phyloP scores from a whole-genome alignment of 2,329 filamentous ascomycete genomes.

The Ilyonectria robusta region DNA sequence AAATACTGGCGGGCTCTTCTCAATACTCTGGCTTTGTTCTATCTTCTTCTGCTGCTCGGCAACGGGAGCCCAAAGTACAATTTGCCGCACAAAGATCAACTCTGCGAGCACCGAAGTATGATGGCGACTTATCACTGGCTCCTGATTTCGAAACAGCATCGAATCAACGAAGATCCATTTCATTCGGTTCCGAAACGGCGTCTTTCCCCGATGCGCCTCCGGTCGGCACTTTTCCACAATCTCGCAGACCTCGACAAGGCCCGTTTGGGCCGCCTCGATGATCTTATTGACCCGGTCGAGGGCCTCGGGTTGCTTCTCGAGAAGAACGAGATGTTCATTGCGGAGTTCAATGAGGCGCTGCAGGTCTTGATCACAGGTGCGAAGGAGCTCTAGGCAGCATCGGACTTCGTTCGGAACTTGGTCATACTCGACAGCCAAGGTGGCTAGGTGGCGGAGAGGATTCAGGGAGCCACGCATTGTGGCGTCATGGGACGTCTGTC shows the following conservation, averaged over 20 bases:
- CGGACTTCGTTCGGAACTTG: slow-evolving; percentile 16
- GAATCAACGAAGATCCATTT: slow-evolving; percentile 21
- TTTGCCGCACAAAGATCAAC: slow-evolving; percentile 8
- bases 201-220: slow-evolving; percentile 1
- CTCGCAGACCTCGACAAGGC: slow-evolving; percentile 1
- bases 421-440: slow-evolving; percentile 10
- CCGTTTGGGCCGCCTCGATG: slow-evolving; percentile 7
- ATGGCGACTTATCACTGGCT: slow-evolving; percentile 18
- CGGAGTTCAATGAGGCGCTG: slow-evolving; percentile 21
- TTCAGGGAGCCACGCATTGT: background rate
- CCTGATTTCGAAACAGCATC: background rate
- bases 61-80: background rate
- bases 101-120: slow-evolving; percentile 16
- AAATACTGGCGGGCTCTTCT: background rate
- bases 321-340: background rate
- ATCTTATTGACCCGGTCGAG: slow-evolving; percentile 11
- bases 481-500: background rate
- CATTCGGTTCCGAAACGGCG: background rate
- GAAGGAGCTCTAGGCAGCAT: slow-evolving; percentile 10
- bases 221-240: slow-evolving; percentile 21
- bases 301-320: background rate
- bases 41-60: background rate
- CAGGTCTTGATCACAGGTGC: slow-evolving; percentile 19
- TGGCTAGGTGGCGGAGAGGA: slow-evolving; percentile 7
- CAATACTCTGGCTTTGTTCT: background rate